Conservation (phyloP, 1,139 yeast genomes). For the Suhomyces yuchorum region DNA sequence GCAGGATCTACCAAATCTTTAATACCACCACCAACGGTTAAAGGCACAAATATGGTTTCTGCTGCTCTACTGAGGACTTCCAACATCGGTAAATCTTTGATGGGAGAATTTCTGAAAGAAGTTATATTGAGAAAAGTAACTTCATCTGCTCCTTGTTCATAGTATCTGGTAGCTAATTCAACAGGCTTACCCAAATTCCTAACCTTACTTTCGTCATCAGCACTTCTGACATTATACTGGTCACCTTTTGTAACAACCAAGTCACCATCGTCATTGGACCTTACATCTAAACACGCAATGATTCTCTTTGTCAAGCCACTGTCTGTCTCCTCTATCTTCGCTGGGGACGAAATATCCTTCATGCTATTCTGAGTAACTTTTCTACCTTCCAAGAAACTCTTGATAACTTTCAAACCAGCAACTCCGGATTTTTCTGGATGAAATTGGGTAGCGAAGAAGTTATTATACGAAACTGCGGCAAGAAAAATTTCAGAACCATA, state of each 20-base stretch:
- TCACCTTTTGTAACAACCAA: constrained; percentile 97
- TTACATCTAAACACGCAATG: constrained; percentile 95
- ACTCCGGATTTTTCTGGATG: constrained; percentile 96
- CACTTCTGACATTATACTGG: constrained; percentile 93
- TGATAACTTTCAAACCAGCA: constrained; percentile 80
- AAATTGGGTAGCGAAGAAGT: constrained; percentile 91
- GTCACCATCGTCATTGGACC: constrained; percentile 91
- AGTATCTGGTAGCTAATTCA: constrained; percentile 85
- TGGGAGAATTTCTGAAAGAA: constrained; percentile 90
- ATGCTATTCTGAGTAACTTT: no score
- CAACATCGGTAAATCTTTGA: constrained; percentile 91
- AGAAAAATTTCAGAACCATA: constrained; percentile 82
- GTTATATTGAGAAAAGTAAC: constrained; percentile 92
- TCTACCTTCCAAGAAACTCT: constrained; percentile 64
- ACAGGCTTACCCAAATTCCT: constrained; percentile 96
- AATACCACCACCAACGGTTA: constrained; percentile 98
- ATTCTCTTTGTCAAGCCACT: constrained; percentile 85
- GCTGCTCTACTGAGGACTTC: constrained; percentile 83
- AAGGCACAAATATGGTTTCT: constrained; percentile 88
- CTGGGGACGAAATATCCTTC: no score
- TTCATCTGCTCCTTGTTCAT: constrained; percentile 94
- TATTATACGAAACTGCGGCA: constrained; percentile 78
- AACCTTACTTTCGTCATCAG: constrained; percentile 48
- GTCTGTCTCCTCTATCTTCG: constrained; percentile 49
- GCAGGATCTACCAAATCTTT: constrained; percentile 85